Conservation (phyloP, 345 rosid genomes). For the Eucalyptus fibrosa region DNA sequence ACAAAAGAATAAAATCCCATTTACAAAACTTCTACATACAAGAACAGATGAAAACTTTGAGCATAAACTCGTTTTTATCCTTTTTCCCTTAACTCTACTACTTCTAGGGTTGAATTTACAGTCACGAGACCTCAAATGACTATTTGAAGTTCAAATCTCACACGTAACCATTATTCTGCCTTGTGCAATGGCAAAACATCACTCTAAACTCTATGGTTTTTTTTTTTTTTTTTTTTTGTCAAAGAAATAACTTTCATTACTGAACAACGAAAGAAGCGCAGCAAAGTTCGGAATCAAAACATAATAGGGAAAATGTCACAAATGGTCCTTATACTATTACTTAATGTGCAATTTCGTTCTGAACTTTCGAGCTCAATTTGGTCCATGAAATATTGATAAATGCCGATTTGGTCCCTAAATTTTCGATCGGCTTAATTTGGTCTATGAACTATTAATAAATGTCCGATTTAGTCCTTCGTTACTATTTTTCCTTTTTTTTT, state of each 20-base stretch:
- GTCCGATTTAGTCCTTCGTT: too few species aligned
- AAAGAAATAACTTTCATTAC: neutral
- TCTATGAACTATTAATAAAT: too few species aligned
- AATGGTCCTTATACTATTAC: too few species aligned
- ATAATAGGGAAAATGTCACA: too few species aligned
- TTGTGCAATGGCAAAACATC: neutral
- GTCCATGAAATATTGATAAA: too few species aligned
- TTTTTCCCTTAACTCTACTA: neutral
- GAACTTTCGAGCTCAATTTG: too few species aligned
- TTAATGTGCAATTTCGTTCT: too few species aligned
- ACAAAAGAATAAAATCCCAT: neutral
- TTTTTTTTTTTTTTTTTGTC: neutral
- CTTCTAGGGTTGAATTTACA: neutral
- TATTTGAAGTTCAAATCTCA: neutral
- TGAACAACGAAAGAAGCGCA: too few species aligned
- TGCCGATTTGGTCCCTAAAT: too few species aligned
- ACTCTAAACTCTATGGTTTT: neutral
- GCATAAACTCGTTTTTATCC: neutral
- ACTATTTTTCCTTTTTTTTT: too few species aligned
- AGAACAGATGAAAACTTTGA: neutral
- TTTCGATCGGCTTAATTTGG: too few species aligned
- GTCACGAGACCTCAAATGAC: neutral
- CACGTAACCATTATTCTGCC: neutral
- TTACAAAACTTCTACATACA: neutral
- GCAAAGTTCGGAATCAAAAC: neutral